Evolutionary conservation across 768 basidiomycete genomes (phyloP).

Genomic region (Mycena albidolilacea): DNA sequence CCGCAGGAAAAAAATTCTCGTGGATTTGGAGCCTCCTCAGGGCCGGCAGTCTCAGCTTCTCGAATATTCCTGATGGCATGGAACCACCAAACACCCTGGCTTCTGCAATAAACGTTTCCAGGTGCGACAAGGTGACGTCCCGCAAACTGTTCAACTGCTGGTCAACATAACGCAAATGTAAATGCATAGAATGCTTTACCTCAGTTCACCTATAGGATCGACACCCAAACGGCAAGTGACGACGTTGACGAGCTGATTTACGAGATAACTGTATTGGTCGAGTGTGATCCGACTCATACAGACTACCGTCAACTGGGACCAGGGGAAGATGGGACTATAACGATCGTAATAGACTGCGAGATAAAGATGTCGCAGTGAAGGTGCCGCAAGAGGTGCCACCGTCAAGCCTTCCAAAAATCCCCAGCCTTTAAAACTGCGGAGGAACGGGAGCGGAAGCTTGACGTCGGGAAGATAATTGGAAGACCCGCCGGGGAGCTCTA

Average conservation of each 20-base stretch:
- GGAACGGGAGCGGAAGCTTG: not conserved
- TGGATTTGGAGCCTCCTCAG: not conserved
- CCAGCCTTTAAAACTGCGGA: not conserved
- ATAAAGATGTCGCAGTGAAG: not conserved
- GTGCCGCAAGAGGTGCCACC: not conserved
- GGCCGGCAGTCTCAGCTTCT: not conserved
- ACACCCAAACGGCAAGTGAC: not conserved
- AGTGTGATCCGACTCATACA: not conserved
- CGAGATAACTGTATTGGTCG: not conserved
- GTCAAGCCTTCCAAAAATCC: too few relatives aligned
- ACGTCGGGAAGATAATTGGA: too few relatives aligned
- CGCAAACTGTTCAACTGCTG: too few relatives aligned
- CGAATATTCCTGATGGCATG: too few relatives aligned
- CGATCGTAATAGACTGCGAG: not conserved
- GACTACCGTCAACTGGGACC: conserved; percentile 5
- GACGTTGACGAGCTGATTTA: not conserved
- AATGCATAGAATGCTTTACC: too few relatives aligned
- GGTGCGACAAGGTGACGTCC: too few relatives aligned
- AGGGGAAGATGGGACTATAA: not conserved
- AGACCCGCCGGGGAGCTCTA: not conserved
- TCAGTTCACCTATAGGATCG: too few relatives aligned
- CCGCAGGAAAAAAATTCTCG: not conserved
- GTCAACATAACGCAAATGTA: too few relatives aligned
- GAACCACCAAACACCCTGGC: not conserved
- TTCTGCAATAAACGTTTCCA: not conserved